A percentile compares a stretch with the other conserved stretches of the same genome.
These are phyloP conservation scores for Grosmannia serpens DNA, from an alignment of 2,329 filamentous ascomycete genomes.

Conservation along the genomic window DNA sequence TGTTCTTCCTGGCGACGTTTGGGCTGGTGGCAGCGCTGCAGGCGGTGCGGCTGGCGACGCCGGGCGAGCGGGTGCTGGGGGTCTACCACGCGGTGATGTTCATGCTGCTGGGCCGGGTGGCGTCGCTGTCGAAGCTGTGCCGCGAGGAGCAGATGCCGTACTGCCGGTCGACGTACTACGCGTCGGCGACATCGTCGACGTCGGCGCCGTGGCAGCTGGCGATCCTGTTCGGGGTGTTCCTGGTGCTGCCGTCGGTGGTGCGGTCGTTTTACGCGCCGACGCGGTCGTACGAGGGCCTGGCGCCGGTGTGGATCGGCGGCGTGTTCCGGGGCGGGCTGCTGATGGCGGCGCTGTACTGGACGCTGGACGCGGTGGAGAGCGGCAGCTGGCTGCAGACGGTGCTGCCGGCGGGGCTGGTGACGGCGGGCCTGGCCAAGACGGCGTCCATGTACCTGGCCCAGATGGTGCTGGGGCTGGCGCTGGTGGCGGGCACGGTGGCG, in stretches of 20 bases:
- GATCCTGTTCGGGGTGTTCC: constrained; percentile 64
- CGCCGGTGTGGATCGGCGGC: constrained; percentile 72
- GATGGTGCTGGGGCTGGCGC: constrained; percentile 62
- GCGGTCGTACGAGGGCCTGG: constrained; percentile 76
- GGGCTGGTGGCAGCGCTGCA: constrained; percentile 63
- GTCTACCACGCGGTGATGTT: constrained; percentile 81
- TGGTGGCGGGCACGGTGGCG: constrained; percentile 73
- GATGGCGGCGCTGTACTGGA: constrained; percentile 74
- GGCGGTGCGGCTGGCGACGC: constrained; percentile 59
- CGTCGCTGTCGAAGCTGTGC: constrained; percentile 84
- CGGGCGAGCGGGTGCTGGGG: constrained; percentile 60
- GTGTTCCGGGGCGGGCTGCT: constrained; percentile 67
- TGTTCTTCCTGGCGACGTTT: constrained; percentile 86
- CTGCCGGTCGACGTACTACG: constrained; percentile 91
- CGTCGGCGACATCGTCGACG: constrained; percentile 81
- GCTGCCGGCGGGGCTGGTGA: constrained; percentile 33
- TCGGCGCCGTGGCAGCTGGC: constrained; percentile 81
- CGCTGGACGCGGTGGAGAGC: constrained; percentile 73
- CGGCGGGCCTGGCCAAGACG: constrained; percentile 65
- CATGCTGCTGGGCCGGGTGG: constrained; percentile 62
- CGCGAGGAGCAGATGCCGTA: constrained; percentile 98
- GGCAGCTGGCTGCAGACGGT: not conserved
- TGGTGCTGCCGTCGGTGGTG: constrained; percentile 62
- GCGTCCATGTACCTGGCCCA: constrained; percentile 70
- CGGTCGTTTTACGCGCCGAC: constrained; percentile 73